Percentiles rank a stretch among this genome's conserved stretches.
phyloP scores from a whole-genome alignment of 1,284 basidiomycete genomes.

The Trametes hirsuta region DNA sequence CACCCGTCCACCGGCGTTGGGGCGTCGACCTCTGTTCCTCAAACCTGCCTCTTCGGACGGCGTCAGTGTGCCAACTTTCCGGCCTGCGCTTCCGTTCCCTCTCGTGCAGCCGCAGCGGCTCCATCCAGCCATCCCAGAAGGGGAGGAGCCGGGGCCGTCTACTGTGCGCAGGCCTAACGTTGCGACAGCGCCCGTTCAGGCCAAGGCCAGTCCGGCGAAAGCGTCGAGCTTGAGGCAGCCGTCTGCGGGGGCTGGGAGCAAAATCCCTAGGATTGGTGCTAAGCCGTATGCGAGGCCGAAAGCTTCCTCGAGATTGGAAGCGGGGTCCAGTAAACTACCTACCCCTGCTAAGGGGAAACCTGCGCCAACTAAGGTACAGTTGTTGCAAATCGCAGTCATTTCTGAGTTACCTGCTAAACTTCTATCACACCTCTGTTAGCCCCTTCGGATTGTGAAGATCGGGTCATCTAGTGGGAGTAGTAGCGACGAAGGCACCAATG shows the following conservation, averaged over 20 bases:
- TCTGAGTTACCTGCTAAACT: neutral
- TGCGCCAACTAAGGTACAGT: neutral
- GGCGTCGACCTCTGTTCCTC: constrained; percentile 13
- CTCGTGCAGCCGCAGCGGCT: constrained; percentile 19
- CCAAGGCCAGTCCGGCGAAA: constrained; percentile 22
- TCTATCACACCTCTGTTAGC: constrained; percentile 1
- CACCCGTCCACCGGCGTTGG: constrained; percentile 6
- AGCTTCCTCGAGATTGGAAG: neutral
- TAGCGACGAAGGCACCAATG: constrained; percentile 30
- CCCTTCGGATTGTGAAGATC: constrained; percentile 21
- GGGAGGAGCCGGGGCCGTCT: constrained; percentile 27
- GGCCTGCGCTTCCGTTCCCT: constrained; percentile 28
- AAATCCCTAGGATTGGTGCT: constrained; percentile 67
- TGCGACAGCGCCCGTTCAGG: neutral
- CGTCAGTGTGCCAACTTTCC: neutral
- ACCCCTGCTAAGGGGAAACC: constrained; percentile 8
- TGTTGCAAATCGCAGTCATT: neutral
- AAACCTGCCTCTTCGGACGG: constrained; percentile 23
- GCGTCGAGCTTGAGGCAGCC: constrained; percentile 56
- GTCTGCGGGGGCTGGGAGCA: constrained; percentile 51
- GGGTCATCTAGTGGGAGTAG: constrained; percentile 29
- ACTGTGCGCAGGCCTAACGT: neutral
- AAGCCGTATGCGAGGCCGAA: constrained; percentile 60
- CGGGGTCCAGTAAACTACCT: constrained; percentile 11
- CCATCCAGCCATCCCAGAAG: constrained; percentile 31